Percentiles rank a stretch among this genome's conserved stretches.
Evolutionary conservation across 257 asterid genomes (phyloP).

Genomic region (Solanum okadae): DNA sequence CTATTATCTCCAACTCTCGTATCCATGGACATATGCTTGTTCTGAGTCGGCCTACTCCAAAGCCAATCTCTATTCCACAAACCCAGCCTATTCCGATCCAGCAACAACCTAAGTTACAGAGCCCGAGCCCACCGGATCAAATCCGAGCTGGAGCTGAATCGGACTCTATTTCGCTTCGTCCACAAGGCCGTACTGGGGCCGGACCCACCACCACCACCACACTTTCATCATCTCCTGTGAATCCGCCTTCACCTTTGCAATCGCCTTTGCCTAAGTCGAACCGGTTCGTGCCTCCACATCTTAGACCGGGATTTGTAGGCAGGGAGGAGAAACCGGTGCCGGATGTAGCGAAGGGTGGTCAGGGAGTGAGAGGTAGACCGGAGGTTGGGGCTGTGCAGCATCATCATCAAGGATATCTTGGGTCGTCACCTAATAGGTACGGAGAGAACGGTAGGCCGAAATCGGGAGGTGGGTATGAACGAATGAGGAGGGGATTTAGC

Average conservation of each 20-base stretch:
- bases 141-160: conserved; percentile 15
- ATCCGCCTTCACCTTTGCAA: conserved; percentile 12
- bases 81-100: conserved; percentile 1
- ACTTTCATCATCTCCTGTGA: conserved; percentile 28
- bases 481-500: conserved; percentile 27
- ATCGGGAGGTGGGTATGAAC: conserved; percentile 66
- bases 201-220: conserved; percentile 8
- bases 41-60: conserved; percentile 58
- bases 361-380: conserved; percentile 30
- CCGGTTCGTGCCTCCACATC: conserved; percentile 74
- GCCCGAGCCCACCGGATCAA: conserved; percentile 20
- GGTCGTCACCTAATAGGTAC: conserved; percentile 12
- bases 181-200: conserved; percentile 63
- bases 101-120: neutral
- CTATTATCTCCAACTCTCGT: conserved; percentile 42
- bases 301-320: conserved; percentile 72
- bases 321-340: conserved; percentile 56
- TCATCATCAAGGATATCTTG: conserved; percentile 13
- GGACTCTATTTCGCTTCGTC: conserved; percentile 54
- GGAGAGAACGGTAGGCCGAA: conserved; percentile 53
- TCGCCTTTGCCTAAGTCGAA: conserved; percentile 41
- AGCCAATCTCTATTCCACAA: conserved; percentile 37
- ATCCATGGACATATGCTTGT: conserved; percentile 88
- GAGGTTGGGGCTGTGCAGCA: conserved; percentile 15
- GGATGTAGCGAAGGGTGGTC: conserved; percentile 3